Evolutionary conservation across 192 early-diverging fungal genomes (phyloP).

Genomic region (Gamsiella multidivaricata): DNA sequence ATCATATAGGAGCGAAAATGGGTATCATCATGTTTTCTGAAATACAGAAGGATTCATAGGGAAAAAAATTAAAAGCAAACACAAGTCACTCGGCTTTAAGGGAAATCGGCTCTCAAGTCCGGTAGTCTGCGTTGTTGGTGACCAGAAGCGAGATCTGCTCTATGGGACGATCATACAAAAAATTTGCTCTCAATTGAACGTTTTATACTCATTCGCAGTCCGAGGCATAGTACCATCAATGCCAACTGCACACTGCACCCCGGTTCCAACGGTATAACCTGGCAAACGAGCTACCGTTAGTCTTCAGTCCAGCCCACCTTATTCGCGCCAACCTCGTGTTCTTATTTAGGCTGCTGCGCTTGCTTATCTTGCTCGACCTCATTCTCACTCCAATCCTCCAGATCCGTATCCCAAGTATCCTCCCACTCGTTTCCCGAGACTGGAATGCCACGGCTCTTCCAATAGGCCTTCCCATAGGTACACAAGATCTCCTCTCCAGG

Average conservation of each 20-base stretch:
- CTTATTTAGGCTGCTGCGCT: not conserved
- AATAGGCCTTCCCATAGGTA: conserved; percentile 46
- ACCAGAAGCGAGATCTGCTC: too few relatives aligned
- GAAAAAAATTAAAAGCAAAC: conserved; percentile 1
- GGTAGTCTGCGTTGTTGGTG: too few relatives aligned
- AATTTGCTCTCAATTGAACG: too few relatives aligned
- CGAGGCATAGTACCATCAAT: too few relatives aligned
- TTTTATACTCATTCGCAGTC: too few relatives aligned
- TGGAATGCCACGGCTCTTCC: conserved; percentile 29
- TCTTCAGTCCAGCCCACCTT: not conserved
- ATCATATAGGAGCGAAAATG: conserved; percentile 35
- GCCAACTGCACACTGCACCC: too few relatives aligned
- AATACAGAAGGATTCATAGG: conserved; percentile 40
- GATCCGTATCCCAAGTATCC: conserved; percentile 49
- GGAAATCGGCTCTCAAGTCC: not conserved
- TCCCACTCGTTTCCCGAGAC: conserved; percentile 42
- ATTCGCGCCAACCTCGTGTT: too few relatives aligned
- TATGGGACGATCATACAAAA: too few relatives aligned
- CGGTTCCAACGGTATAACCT: too few relatives aligned
- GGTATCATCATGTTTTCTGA: conserved; percentile 44
- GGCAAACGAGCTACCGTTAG: too few relatives aligned
- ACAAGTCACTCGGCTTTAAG: conserved; percentile 11
- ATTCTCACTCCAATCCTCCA: conserved; percentile 22
- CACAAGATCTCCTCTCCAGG: conserved; percentile 40
- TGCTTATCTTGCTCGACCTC: not conserved